phyloP scores from a whole-genome alignment of 805 yeast genomes.

The Kazachstania viticola region DNA sequence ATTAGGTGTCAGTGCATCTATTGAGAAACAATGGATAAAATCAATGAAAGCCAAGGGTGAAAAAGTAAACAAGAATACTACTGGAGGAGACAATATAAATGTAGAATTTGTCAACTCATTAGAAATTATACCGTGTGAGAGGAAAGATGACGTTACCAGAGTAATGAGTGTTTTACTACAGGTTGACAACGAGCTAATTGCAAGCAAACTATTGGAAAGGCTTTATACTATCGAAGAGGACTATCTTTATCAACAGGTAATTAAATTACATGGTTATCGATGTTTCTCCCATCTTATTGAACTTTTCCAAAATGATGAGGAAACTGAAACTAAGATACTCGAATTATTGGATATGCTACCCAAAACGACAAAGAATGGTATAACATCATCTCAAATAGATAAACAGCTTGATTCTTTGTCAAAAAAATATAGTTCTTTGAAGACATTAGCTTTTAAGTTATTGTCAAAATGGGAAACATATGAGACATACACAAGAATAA shows the following conservation, averaged over 20 bases:
- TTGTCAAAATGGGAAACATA: slow-evolving; percentile 59
- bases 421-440: slow-evolving; percentile 21
- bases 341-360: slow-evolving; percentile 56
- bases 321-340: slow-evolving; percentile 37
- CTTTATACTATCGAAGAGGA: slow-evolving; percentile 33
- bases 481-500: slow-evolving; percentile 78
- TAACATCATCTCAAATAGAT: slow-evolving; percentile 64
- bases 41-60: slow-evolving; percentile 40
- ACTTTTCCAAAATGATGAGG: slow-evolving; percentile 25
- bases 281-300: slow-evolving; percentile 53
- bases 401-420: slow-evolving; percentile 31
- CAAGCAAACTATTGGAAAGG: slow-evolving; percentile 56
- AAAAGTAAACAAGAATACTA: slow-evolving; percentile 33
- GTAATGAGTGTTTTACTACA: slow-evolving; percentile 77
- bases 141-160: slow-evolving; percentile 52
- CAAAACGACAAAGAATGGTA: slow-evolving; percentile 62
- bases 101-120: slow-evolving; percentile 53
- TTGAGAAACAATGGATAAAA: slow-evolving; percentile 64
- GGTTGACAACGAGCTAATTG: slow-evolving; percentile 54
- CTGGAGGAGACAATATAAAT: slow-evolving; percentile 40
- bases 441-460: slow-evolving; percentile 29
- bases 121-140: slow-evolving; percentile 37
- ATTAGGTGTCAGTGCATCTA: slow-evolving; percentile 56
- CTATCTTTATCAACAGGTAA: slow-evolving; percentile 43
- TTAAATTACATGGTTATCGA: slow-evolving; percentile 79